phyloP scores from a whole-genome alignment of 768 basidiomycete genomes.

The Panaeolus cyanescens region DNA sequence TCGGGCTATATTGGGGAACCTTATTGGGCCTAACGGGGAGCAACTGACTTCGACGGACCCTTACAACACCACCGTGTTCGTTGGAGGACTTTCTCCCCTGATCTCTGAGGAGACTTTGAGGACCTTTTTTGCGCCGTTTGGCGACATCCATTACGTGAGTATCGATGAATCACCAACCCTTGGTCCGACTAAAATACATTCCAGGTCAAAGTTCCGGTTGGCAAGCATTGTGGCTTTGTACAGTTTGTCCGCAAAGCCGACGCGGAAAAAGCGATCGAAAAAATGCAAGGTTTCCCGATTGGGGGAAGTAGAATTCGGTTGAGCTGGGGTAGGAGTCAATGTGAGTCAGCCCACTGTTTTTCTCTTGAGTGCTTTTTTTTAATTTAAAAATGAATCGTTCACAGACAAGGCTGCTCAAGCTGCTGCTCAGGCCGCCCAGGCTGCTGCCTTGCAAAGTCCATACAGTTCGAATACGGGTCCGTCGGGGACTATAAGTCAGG shows the following conservation, averaged over 20 bases:
- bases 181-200: constrained; percentile 10
- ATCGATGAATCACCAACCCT: not conserved
- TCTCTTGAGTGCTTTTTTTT: not conserved
- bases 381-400: constrained; percentile 7
- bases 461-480: constrained; percentile 21
- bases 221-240: constrained; percentile 95
- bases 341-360: constrained; percentile 42
- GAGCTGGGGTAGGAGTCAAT: constrained; percentile 94
- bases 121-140: constrained; percentile 91
- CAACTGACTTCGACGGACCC: constrained; percentile 88
- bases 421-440: constrained; percentile 81
- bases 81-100: constrained; percentile 85
- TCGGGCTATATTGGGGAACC: constrained; percentile 77
- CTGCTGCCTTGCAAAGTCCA: constrained; percentile 62
- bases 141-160: constrained; percentile 88
- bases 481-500: constrained; percentile 48
- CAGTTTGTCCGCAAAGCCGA: constrained; percentile 92
- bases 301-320: constrained; percentile 89
- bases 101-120: constrained; percentile 91
- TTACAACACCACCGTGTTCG: constrained; percentile 96
- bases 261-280: constrained; percentile 90
- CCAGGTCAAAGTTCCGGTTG: constrained; percentile 94
- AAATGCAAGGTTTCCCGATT: constrained; percentile 96
- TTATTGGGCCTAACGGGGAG: constrained; percentile 86
- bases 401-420: constrained; percentile 90